phyloP scores from a whole-genome alignment of 805 yeast genomes.

The Millerozyma miso region DNA sequence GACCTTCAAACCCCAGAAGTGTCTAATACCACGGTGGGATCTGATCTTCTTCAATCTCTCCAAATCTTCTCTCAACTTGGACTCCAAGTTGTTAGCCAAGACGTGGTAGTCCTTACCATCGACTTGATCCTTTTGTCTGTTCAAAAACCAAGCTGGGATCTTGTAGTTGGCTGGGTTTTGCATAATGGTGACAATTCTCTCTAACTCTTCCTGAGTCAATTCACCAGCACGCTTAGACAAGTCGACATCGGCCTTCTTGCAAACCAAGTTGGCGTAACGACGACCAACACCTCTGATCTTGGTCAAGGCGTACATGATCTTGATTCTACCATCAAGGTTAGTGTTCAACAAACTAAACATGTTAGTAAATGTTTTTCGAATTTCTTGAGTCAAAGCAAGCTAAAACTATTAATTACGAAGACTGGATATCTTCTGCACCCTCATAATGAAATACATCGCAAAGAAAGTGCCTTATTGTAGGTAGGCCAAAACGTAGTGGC shows the following conservation, averaged over 20 bases:
- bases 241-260: conserved; percentile 99
- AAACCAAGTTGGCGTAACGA: conserved; percentile 99
- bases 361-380: conserved; percentile 23
- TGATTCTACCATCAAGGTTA: conserved; percentile 99
- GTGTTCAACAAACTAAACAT: conserved; percentile 91
- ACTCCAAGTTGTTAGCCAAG: conserved; percentile 98
- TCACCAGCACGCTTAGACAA: conserved; percentile 99
- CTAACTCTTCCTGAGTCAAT: conserved; percentile 99
- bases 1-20: conserved; percentile 99
- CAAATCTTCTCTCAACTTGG: conserved; percentile 99
- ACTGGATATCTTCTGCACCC: too few species aligned
- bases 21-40: conserved; percentile 99
- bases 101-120: conserved; percentile 99
- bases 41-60: conserved; percentile 99
- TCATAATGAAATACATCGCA: too few species aligned
- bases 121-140: conserved; percentile 97
- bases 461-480: too few species aligned
- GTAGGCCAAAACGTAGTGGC: too few species aligned
- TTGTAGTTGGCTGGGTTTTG: conserved; percentile 99
- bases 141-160: conserved; percentile 99
- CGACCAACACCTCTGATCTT: conserved; percentile 99
- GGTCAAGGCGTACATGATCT: conserved; percentile 99
- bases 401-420: too few species aligned
- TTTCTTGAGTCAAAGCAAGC: too few species aligned
- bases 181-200: conserved; percentile 99